These are phyloP conservation scores for Metschnikowia aberdeeniae DNA, from an alignment of 805 yeast species.

Conservation along the genomic window DNA sequence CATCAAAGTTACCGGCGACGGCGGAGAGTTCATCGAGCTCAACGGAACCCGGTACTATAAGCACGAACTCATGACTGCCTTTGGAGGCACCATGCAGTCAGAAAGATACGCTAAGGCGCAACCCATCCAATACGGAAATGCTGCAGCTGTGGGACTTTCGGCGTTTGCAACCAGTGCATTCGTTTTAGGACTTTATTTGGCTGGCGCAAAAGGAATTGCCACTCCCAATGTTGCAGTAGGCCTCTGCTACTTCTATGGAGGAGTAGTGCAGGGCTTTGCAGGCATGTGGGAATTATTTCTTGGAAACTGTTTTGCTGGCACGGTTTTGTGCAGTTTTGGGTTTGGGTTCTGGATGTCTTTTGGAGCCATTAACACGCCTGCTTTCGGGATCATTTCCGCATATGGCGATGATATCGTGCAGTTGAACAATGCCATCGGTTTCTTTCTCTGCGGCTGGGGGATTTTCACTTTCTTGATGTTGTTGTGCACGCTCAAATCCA, in stretches of 20 bases:
- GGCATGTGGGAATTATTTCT: conserved; percentile 49
- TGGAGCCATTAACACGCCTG: conserved; percentile 47
- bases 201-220: conserved; percentile 45
- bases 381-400: conserved; percentile 50
- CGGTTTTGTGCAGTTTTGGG: conserved; percentile 51
- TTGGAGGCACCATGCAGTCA: conserved; percentile 54
- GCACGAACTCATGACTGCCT: conserved; percentile 57
- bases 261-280: conserved; percentile 45
- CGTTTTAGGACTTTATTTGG: conserved; percentile 43
- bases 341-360: conserved; percentile 49
- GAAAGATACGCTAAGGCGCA: conserved; percentile 45
- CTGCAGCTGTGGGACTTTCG: conserved; percentile 52
- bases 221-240: conserved; percentile 43
- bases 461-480: conserved; percentile 58
- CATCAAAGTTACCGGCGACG: conserved; percentile 25
- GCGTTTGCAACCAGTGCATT: conserved; percentile 47
- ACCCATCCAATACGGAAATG: conserved; percentile 35
- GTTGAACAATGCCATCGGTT: conserved; percentile 49
- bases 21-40: conserved; percentile 39
- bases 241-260: conserved; percentile 47
- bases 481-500: conserved; percentile 51
- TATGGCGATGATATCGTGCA: conserved; percentile 42
- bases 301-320: conserved; percentile 55
- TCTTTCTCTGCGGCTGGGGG: conserved; percentile 59
- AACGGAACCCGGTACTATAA: conserved; percentile 43